Conservation (phyloP, 768 basidiomycete genomes). For the Peribolospora kevripleyi region DNA sequence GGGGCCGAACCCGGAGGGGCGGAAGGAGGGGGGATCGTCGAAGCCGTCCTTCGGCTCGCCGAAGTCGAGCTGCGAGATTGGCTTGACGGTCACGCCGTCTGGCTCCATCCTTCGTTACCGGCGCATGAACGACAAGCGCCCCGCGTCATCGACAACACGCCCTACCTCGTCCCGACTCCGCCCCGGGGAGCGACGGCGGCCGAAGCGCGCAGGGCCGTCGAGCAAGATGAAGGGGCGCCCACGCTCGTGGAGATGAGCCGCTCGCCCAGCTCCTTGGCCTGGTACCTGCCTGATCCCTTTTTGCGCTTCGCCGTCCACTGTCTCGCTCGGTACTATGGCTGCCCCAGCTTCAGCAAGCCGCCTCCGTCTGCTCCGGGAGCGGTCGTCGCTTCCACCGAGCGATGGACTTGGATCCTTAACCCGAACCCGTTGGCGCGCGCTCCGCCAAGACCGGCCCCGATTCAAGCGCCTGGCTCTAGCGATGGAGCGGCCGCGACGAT, state of each 20-base stretch:
- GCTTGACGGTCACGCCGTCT: background rate
- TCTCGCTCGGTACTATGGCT: conserved; percentile 7
- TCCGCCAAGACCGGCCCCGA: no score
- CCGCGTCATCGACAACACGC: no score
- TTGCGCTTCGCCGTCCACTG: conserved; percentile 7
- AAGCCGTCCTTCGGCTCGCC: conserved; percentile 3
- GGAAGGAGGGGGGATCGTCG: conserved; percentile 1
- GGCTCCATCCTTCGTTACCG: background rate
- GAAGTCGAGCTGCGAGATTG: conserved; percentile 5
- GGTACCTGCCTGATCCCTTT: conserved; percentile 5
- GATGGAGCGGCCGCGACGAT: no score
- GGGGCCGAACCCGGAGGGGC: background rate
- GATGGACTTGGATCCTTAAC: no score
- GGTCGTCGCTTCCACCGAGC: no score
- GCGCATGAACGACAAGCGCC: background rate
- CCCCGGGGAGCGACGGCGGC: background rate
- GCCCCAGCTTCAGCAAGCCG: conserved; percentile 6
- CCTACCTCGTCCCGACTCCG: conserved; percentile 4
- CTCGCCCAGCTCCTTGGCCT: conserved; percentile 4
- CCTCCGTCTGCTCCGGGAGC: background rate
- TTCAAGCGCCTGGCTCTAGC: no score
- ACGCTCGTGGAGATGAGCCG: conserved; percentile 8
- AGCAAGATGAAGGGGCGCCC: background rate
- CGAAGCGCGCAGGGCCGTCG: no score
- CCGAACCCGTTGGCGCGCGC: no score